Percentiles rank a stretch among this genome's conserved stretches.
phyloP scores from a whole-genome alignment of 2,329 filamentous ascomycete species.

The Neopestalotiopsis rosae region DNA sequence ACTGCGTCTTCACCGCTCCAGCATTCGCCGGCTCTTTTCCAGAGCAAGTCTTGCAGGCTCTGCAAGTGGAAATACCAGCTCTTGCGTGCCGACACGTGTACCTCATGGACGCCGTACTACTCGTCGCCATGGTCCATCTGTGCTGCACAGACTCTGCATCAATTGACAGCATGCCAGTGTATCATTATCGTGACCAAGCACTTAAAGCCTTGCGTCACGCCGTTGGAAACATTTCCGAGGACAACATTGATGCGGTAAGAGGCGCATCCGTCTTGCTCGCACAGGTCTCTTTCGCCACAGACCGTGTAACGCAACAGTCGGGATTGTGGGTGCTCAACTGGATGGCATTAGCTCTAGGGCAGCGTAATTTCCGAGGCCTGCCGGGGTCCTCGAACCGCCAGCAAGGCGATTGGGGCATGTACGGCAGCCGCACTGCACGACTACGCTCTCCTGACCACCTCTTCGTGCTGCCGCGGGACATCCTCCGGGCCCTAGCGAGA shows the following conservation, averaged over 20 bases:
- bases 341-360: constrained; percentile 1
- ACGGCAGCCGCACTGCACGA: not conserved
- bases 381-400: not conserved
- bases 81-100: constrained; percentile 1
- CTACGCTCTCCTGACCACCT: not conserved
- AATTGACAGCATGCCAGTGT: not conserved
- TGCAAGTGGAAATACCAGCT: not conserved
- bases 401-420: not conserved
- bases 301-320: not conserved
- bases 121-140: constrained; percentile 3
- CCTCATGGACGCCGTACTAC: constrained; percentile 10
- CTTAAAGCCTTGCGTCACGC: not conserved
- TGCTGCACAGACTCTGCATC: not conserved
- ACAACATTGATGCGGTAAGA: not conserved
- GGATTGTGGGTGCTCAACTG: not conserved
- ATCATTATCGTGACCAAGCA: constrained; percentile 5
- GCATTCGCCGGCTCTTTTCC: not conserved
- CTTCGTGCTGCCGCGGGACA: not conserved
- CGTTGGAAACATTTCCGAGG: not conserved
- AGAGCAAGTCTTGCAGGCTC: not conserved
- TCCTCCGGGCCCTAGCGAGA: not conserved
- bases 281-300: constrained; percentile 3
- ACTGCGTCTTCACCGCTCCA: constrained; percentile 3
- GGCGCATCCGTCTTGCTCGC: not conserved
- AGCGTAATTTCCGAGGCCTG: constrained; percentile 4